Evolutionary conservation across 2,329 filamentous ascomycete species (phyloP).

Genomic region (Emergomyces africanus): DNA sequence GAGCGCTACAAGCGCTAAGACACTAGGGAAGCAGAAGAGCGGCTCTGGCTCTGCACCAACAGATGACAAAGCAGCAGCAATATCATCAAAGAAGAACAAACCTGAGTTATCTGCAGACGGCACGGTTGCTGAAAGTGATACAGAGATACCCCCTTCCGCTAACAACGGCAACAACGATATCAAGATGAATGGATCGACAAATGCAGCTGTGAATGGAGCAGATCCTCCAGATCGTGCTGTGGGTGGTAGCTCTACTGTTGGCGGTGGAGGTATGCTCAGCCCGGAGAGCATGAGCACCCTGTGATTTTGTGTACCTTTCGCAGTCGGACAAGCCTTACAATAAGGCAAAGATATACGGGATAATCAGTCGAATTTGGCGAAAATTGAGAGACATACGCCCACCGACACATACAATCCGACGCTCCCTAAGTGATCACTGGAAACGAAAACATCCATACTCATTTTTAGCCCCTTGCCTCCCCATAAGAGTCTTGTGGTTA

Average conservation of each 20-base stretch:
- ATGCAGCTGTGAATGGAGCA: constrained; percentile 44
- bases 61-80: constrained; percentile 7
- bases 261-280: constrained; percentile 64
- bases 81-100: constrained; percentile 8
- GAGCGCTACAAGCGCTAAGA: constrained; percentile 17
- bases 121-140: background rate
- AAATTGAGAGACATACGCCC: background rate
- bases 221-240: constrained; percentile 40
- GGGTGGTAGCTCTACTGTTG: constrained; percentile 28
- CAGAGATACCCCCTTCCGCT: constrained; percentile 3
- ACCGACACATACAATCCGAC: too few relatives aligned
- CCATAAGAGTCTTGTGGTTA: background rate
- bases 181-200: constrained; percentile 24
- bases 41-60: constrained; percentile 15
- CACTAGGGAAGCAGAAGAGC: constrained; percentile 42
- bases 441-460: background rate
- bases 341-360: background rate
- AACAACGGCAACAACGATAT: constrained; percentile 9
- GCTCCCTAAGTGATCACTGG: background rate
- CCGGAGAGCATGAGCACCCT: constrained; percentile 58
- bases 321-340: background rate
- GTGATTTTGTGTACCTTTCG: background rate
- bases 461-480: background rate
- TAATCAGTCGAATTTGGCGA: background rate
- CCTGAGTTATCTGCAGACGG: constrained; percentile 2